Percentiles rank a stretch among this genome's conserved stretches.
phyloP scores from a whole-genome alignment of 345 rosid genomes.

The Erysimum cheiranthoides region DNA sequence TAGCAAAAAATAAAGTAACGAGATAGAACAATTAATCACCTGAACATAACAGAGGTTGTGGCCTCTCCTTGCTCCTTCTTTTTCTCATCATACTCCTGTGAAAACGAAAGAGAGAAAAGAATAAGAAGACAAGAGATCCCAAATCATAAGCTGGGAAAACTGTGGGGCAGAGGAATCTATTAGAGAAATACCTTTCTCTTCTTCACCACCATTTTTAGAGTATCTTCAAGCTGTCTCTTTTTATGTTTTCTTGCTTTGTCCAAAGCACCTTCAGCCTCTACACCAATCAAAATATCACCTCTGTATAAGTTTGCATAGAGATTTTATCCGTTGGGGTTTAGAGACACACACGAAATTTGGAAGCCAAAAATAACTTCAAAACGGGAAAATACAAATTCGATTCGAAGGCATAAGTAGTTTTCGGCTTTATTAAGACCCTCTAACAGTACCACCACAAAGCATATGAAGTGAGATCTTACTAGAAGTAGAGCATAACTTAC shows the following conservation, averaged over 20 bases:
- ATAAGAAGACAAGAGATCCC: constrained; percentile 18
- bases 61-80: constrained; percentile 96
- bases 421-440: neutral
- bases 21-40: constrained; percentile 49
- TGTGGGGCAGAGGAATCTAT: neutral
- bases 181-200: constrained; percentile 74
- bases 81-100: constrained; percentile 88
- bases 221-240: constrained; percentile 99
- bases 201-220: constrained; percentile 84
- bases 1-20: constrained; percentile 8
- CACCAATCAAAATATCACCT: constrained; percentile 41
- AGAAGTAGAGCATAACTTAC: constrained; percentile 54
- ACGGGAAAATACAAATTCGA: neutral
- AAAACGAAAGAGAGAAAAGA: constrained; percentile 14
- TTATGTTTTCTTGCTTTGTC: constrained; percentile 99
- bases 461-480: neutral
- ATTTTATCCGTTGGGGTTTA: neutral
- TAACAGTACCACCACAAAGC: neutral
- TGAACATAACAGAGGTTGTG: constrained; percentile 94
- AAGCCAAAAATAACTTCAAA: neutral
- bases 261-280: constrained; percentile 99
- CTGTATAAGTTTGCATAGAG: constrained; percentile 21
- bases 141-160: constrained; percentile 11
- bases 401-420: neutral
- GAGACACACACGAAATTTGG: neutral